Evolutionary conservation across 2,329 filamentous ascomycete species (phyloP), one percentile per base, ranked within the genome.

Genomic region (Aspergillus luchuensis): DNA sequence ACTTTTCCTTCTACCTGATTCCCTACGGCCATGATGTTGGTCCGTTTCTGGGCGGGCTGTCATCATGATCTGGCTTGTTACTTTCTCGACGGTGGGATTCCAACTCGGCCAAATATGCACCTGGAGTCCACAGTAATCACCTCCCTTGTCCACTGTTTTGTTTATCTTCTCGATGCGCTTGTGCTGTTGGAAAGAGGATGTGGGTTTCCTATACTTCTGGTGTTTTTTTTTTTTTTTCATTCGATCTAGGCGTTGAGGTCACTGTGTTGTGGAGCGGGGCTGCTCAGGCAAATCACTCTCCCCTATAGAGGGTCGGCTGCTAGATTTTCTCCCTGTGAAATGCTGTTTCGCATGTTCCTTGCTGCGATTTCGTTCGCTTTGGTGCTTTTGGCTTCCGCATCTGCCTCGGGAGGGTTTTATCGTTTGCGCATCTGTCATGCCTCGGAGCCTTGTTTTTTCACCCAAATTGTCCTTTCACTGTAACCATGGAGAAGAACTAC

Each of bases 231-330:
- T 19, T 19, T 19, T 21, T 21, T 21, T 28, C 48, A 55, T 53
- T 58, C 61, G 13, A 57, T 62, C 33, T 36, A 56, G 63, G 67
- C 64, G 66, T 68, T 67, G 57, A 57, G 65, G 61, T 60, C 49
- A 52, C 53, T 53, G 54, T 59, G 11, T 51, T 39, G 49, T 58
- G 60, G 56, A 57, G 57, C 52, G 55, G 59, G 49, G 55, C 49
- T 63, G 50, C 56, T 54, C 51, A 56, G 57, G 58, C 55, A 50
- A 57, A 43, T 52, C 45, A 60, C 61, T 60, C 58, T 51, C 56
- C 56, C 47, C 41, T 45, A 54, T 58, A 59, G 54, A 59, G 41
- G 60, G 39, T 61, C 61, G 60, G 60, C 41, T 61, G 51, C 52
- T 67, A 67, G 65, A 65, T 56, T 57, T 57, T 60, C 33, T 58